These are phyloP conservation scores for Emericellopsis terricola DNA, from an alignment of 495 filamentous ascomycete species.

Conservation along the genomic window DNA sequence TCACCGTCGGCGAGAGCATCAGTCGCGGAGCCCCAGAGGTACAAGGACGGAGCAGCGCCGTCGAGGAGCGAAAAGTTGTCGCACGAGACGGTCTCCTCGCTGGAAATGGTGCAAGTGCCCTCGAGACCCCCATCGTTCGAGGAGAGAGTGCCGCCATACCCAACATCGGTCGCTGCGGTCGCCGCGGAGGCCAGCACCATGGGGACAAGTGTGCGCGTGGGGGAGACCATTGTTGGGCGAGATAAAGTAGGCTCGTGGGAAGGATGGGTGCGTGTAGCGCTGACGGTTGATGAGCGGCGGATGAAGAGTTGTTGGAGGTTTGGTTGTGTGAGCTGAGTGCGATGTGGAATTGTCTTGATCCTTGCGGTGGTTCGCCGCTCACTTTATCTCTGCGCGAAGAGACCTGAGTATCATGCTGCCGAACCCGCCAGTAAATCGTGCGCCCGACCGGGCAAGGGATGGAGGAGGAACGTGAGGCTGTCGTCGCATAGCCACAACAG, in stretches of 20 bases:
- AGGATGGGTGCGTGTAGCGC: background rate
- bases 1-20: constrained; percentile 6
- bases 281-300: background rate
- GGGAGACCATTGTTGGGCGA: constrained; percentile 1
- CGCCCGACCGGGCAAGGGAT: too few relatives aligned
- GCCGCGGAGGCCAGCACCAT: background rate
- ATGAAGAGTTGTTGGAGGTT: background rate
- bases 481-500: too few relatives aligned
- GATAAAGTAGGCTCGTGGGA: background rate
- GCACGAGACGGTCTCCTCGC: constrained; percentile 5
- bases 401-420: too few relatives aligned
- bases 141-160: constrained; percentile 4
- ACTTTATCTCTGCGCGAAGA: too few relatives aligned
- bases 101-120: constrained; percentile 4
- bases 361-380: background rate
- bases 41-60: constrained; percentile 8
- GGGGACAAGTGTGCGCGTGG: constrained; percentile 1
- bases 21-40: constrained; percentile 9
- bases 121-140: constrained; percentile 7
- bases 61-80: constrained; percentile 6
- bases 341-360: background rate
- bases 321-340: background rate
- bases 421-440: too few relatives aligned
- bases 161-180: constrained; percentile 1
- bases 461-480: too few relatives aligned